phyloP scores from a whole-genome alignment of 1,139 yeast genomes.

The Groenewaldozyma auringiensis region DNA sequence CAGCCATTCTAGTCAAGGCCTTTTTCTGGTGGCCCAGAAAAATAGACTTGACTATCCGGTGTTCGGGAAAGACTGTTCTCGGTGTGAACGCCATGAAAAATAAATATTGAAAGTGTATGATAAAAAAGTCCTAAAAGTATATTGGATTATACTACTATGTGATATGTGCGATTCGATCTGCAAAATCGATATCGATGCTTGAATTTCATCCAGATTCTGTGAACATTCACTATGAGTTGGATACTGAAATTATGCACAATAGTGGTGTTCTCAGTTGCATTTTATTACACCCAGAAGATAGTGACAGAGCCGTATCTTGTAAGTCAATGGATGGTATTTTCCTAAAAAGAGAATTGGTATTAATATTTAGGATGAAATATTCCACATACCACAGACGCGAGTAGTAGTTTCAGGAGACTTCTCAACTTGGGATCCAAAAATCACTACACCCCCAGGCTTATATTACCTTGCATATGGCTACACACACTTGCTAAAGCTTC shows the following conservation, averaged over 20 bases:
- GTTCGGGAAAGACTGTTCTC: conserved; percentile 44
- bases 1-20: conserved; percentile 64
- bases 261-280: conserved; percentile 7
- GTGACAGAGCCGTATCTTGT: conserved; percentile 27
- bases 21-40: conserved; percentile 89
- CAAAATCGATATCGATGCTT: too few species aligned
- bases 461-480: conserved; percentile 56
- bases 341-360: background rate
- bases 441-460: conserved; percentile 96
- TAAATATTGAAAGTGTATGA: too few species aligned
- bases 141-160: too few species aligned
- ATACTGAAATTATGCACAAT: background rate
- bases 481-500: conserved; percentile 17
- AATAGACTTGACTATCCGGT: conserved; percentile 62
- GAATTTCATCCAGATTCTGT: too few species aligned
- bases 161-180: too few species aligned
- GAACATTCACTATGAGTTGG: too few species aligned
- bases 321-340: background rate
- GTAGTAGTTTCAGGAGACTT: conserved; percentile 57
- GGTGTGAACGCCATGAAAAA: conserved; percentile 29
- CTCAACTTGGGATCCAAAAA: conserved; percentile 71
- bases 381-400: conserved; percentile 76
- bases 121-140: too few species aligned
- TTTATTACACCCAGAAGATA: conserved; percentile 14
- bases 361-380: conserved; percentile 55